Base-by-base conservation (phyloP, 2,329 filamentous ascomycete genomes). In the Xylariaceae sp. region DNA sequence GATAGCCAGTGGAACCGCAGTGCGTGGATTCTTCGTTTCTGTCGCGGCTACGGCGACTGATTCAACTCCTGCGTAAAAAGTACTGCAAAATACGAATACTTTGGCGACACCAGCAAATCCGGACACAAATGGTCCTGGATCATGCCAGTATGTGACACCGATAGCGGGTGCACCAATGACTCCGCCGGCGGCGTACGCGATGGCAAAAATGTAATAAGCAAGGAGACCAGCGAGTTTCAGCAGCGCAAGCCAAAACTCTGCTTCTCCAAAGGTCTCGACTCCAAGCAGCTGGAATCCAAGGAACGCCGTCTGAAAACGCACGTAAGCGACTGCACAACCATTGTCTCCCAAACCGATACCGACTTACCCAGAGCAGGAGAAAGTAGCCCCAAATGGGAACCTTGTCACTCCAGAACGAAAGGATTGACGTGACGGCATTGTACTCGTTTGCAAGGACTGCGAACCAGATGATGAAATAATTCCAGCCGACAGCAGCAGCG, bases 231-330 rank as follows among this genome's bases (percentile, higher is more conserved):
- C 64, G 5, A 90, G 76, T 63, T 91, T 91, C 62, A 90, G 69
- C 14, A 86, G 75, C 1, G 86, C 84, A 49, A 90, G 78, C 85
- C 86, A 90, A 62, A 90, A 90, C 62, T 92, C 88, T 10, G 86
- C 82, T 63, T 91, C 87, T 12, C 87, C 87, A 63, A 90, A 91
- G 3, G 84, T 81, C 58, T 84, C 81, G 1, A 90, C 83, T 1
- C 86, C 86, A 1, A 90, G 71, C 32, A 90, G 74, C 60, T 90
- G 87, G 51, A 90, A 82, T 0, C 70, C 74, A 1, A 85, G 73
- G 55, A 90, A 87, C 0, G 82, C 69, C n/a, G 65, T 68, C 73
- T 72, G 30, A 10, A 14, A 22, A 6, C 18, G 14, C 12, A 33
- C 14, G 57, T 47, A 38, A 43, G 5, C 11, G 6, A 30, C 44